These are phyloP conservation scores for Hypoxylon sp. DNA, from an alignment of 2,329 filamentous ascomycete species.

Conservation along the genomic window DNA sequence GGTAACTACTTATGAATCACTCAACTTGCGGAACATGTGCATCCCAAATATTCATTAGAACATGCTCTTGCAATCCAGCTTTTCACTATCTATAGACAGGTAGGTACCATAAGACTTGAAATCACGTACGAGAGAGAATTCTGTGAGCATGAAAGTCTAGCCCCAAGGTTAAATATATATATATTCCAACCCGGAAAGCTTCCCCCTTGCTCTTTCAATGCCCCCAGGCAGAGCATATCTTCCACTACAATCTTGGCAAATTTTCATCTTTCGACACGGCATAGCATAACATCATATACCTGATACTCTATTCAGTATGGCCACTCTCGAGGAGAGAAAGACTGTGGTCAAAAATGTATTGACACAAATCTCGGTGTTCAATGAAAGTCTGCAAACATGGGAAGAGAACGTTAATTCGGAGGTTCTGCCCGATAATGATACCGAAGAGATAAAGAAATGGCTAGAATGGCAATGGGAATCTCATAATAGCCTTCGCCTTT, in stretches of 20 bases:
- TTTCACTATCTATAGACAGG: no score
- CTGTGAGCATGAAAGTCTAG: no score
- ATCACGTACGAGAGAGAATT: no score
- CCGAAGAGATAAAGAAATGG: background rate
- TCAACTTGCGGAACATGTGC: no score
- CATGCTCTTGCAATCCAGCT: no score
- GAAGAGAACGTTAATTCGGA: background rate
- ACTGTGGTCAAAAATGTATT: background rate
- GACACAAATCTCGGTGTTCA: background rate
- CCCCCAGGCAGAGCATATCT: background rate
- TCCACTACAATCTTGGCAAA: background rate
- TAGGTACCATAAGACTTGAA: no score
- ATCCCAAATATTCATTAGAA: no score
- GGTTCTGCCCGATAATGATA: background rate
- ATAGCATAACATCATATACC: background rate
- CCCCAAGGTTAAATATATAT: background rate
- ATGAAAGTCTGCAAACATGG: background rate
- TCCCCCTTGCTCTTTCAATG: background rate
- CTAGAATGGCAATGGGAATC: background rate
- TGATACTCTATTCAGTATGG: background rate
- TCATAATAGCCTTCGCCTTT: background rate
- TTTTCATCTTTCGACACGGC: background rate
- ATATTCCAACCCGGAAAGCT: no score
- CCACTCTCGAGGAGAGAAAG: background rate
- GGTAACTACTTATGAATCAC: no score